Percentiles rank a stretch among this genome's conserved stretches.
Evolutionary conservation across 345 rosid species (phyloP).

Genomic region (Corchorus olitorius): DNA sequence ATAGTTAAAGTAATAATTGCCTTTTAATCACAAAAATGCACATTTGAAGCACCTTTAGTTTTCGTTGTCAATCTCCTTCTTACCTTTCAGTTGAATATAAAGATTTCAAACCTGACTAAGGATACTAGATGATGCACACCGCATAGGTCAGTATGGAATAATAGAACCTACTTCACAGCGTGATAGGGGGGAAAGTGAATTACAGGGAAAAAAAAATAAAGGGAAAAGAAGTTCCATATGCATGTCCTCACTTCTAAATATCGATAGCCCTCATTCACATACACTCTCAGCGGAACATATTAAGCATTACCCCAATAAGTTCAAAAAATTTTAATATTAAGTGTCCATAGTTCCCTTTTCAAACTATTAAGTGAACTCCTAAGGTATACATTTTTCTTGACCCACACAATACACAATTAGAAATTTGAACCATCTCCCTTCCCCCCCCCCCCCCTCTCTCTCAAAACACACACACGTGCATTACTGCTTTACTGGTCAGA

Average conservation of each 20-base stretch:
- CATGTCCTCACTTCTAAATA: background rate
- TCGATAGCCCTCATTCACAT: background rate
- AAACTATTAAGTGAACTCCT: background rate
- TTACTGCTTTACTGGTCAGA: too few species aligned
- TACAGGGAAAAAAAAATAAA: background rate
- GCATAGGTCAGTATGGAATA: background rate
- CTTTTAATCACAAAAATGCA: background rate
- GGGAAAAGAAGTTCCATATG: background rate
- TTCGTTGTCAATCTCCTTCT: background rate
- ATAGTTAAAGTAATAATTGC: background rate
- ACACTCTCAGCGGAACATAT: background rate
- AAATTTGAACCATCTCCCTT: background rate
- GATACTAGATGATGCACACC: background rate
- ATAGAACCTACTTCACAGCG: background rate
- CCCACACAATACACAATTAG: background rate
- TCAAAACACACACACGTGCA: too few species aligned
- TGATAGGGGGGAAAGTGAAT: background rate
- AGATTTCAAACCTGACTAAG: constrained; percentile 1
- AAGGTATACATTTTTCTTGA: background rate
- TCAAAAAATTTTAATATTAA: background rate
- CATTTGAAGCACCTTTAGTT: background rate
- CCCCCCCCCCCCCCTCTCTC: background rate
- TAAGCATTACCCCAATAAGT: background rate
- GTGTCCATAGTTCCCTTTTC: background rate
- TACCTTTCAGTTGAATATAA: background rate